Conservation (phyloP, 177 flowering plant species). For the Vitis hybrid region DNA sequence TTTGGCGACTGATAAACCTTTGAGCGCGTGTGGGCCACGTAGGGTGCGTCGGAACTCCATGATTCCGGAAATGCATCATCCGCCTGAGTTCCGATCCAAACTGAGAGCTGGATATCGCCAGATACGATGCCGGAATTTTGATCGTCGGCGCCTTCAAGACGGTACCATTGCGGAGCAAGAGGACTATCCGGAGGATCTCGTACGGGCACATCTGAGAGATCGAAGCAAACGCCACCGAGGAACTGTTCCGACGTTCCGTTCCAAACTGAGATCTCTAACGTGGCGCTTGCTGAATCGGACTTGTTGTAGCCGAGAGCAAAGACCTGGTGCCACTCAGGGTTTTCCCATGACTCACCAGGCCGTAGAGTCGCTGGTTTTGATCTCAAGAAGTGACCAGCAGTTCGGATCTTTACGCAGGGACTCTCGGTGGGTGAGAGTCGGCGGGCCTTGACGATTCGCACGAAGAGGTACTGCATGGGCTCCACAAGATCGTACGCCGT, state of each 20-base stretch:
- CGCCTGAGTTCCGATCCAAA: slow-evolving; percentile 95
- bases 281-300: slow-evolving; percentile 29
- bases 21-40: slow-evolving; percentile 67
- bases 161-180: slow-evolving; percentile 86
- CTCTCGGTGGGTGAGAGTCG: slow-evolving; percentile 42
- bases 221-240: slow-evolving; percentile 89
- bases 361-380: slow-evolving; percentile 53
- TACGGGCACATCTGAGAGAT: slow-evolving; percentile 73
- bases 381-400: slow-evolving; percentile 36
- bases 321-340: slow-evolving; percentile 86
- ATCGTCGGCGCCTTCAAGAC: slow-evolving; percentile 55
- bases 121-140: slow-evolving; percentile 27
- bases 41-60: slow-evolving; percentile 74
- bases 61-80: slow-evolving; percentile 92
- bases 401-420: slow-evolving; percentile 58
- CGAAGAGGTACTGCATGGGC: slow-evolving; percentile 82
- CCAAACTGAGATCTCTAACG: slow-evolving; percentile 77
- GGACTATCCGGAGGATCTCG: slow-evolving; percentile 92
- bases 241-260: slow-evolving; percentile 55
- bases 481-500: slow-evolving; percentile 72
- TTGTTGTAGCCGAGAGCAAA: slow-evolving; percentile 58
- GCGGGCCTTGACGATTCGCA: slow-evolving; percentile 77
- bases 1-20: slow-evolving; percentile 97
- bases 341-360: slow-evolving; percentile 46
- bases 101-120: slow-evolving; percentile 83